Base-by-base conservation (phyloP, 164 flowering plant species). In the Tetracentron sinense region DNA sequence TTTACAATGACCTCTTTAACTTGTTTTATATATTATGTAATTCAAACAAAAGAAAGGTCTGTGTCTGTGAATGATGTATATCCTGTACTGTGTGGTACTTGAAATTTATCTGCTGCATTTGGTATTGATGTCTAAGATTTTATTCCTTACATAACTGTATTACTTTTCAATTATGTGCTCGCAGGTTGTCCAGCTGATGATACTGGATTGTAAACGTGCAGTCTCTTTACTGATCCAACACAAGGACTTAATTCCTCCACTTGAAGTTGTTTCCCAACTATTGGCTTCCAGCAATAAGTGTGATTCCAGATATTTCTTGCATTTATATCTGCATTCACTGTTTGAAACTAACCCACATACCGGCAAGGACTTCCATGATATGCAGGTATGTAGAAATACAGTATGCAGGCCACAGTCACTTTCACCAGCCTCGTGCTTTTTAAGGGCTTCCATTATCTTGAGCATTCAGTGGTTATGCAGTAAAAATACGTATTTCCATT, bases 311-410 rank as follows among this genome's bases (percentile, higher is more conserved):
- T 79, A 77, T 63, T 87, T 85, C 69, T 78, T 92, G 86, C 85
- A 92, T 79, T 66, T 82, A 21, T 95, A 95, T 74, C 77, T 95
- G 73, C 99, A 92, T 80, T 64, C 89, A 25, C 78, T 95, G 52
- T 92, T 89, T 77, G 94, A 82, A 78, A 85, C 67, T 42, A 83
- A 56, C 65, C 91, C 90, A 17, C 83, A 88, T 82, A 89, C 89
- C 57, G 99, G 96, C 35, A 90, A 75, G 76, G 97, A 92, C 54
- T 95, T 73, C 69, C 99, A 95, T 75, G 97, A 95, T 73, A 81
- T 95, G 88, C 99, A 95, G 99, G 99, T 94, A 76, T 42, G 7
- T 65, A 4, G 29, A 47, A 3, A 47, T 1, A 21, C 14, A n/a
- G 56, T 26, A 53, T 53, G 4, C 26, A 1, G 38, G 47, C 11